Percentiles rank a stretch among this genome's conserved stretches.
Conservation (phyloP, 345 rosid genomes). For the Lagerstroemia speciosa region DNA sequence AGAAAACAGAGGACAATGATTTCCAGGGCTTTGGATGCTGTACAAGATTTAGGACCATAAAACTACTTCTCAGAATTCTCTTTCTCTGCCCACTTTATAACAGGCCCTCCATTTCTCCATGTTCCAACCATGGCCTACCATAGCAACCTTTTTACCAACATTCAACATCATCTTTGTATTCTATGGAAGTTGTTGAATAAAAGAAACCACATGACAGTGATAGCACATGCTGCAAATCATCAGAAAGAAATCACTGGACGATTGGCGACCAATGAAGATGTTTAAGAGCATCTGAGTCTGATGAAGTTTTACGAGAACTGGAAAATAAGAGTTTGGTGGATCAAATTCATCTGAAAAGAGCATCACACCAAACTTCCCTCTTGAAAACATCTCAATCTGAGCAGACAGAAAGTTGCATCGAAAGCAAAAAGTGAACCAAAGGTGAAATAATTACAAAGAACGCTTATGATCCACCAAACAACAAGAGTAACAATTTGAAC, state of each 20-base stretch:
- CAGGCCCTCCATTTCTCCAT: not conserved
- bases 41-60: not conserved
- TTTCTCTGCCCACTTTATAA: not conserved
- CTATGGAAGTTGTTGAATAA: not conserved
- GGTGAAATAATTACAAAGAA: constrained; percentile 38
- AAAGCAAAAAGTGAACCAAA: constrained; percentile 27
- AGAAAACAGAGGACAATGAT: not conserved
- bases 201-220: not conserved
- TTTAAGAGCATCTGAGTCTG: not conserved
- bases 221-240: not conserved
- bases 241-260: too few species aligned
- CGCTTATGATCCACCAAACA: constrained; percentile 28
- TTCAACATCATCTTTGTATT: not conserved
- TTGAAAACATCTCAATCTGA: constrained; percentile 22
- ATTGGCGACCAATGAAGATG: not conserved
- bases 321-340: not conserved
- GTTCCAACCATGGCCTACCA: not conserved
- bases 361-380: constrained; percentile 20
- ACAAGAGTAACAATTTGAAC: constrained; percentile 25
- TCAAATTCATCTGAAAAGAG: constrained; percentile 10
- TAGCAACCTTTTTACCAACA: not conserved
- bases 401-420: constrained; percentile 29
- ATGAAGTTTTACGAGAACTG: not conserved
- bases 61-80: not conserved
- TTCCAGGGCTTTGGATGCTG: not conserved